Percentiles rank a stretch among this genome's conserved stretches.
phyloP scores from a whole-genome alignment of 2,329 filamentous ascomycete species.

The Apiospora rasikravindrae region DNA sequence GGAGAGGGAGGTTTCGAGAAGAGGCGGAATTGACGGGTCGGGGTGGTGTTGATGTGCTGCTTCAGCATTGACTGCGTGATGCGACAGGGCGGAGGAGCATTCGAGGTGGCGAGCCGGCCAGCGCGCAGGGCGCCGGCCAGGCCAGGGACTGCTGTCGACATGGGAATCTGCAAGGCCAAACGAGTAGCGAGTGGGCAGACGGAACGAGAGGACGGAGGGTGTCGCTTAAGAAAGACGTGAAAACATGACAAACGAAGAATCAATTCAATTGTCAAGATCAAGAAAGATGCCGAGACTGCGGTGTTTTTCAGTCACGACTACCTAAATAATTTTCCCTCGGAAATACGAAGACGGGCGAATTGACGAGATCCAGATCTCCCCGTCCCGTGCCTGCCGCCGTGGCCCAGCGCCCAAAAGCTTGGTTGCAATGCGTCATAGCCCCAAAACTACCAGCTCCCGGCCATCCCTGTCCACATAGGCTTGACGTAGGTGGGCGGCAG shows the following conservation, averaged over 20 bases:
- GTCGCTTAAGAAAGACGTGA: background rate
- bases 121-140: slow-evolving; percentile 12
- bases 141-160: slow-evolving; percentile 5
- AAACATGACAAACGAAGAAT: background rate
- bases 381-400: background rate
- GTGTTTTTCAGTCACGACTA: background rate
- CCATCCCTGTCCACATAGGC: background rate
- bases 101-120: slow-evolving; percentile 13
- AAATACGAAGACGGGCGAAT: background rate
- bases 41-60: background rate
- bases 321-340: background rate
- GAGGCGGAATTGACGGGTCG: slow-evolving; percentile 3
- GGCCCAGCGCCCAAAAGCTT: background rate
- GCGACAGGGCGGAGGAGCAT: background rate
- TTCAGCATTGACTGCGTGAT: slow-evolving; percentile 9
- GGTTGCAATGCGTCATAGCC: slow-evolving; percentile 9
- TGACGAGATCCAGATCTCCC: background rate
- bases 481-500: background rate
- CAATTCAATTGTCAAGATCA: background rate
- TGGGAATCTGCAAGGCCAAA: background rate
- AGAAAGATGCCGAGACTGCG: background rate
- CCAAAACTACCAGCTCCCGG: background rate
- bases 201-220: background rate
- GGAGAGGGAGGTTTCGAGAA: background rate
- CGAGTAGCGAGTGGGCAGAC: background rate